phyloP scores from a whole-genome alignment of 352 stramenopile species.

The Thraustochytrium aureum region DNA sequence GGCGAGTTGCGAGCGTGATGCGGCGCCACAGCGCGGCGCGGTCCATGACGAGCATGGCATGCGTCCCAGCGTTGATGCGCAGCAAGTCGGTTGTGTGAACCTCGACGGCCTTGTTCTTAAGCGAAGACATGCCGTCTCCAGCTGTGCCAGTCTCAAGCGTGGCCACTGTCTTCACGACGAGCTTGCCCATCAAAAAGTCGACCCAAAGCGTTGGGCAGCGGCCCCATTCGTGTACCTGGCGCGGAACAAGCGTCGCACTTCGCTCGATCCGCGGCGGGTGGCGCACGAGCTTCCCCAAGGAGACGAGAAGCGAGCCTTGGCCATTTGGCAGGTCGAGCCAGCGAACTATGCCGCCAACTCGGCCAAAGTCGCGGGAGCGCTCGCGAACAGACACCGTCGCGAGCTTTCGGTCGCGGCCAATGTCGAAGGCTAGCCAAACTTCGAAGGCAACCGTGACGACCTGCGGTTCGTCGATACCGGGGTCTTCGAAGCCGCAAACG shows the following conservation, averaged over 20 bases:
- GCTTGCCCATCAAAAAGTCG: neutral
- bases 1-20: neutral
- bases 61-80: slow-evolving; percentile 10
- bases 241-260: neutral
- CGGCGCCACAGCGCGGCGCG: neutral
- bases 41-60: slow-evolving; percentile 15
- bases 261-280: neutral
- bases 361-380: neutral
- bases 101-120: neutral
- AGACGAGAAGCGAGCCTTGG: neutral
- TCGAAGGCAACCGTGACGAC: neutral
- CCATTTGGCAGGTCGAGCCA: neutral
- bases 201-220: neutral
- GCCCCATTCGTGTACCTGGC: neutral
- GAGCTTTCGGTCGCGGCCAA: neutral
- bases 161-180: neutral
- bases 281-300: neutral
- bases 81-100: slow-evolving; percentile 7
- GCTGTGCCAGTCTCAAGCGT: neutral
- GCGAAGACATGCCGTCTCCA: neutral
- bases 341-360: neutral
- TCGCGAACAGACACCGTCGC: neutral
- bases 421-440: neutral
- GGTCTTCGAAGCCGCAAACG: neutral
- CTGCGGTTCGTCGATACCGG: neutral